Percentiles rank a stretch among this genome's conserved stretches.
phyloP scores from a whole-genome alignment of 2,329 filamentous ascomycete species.

The Fusarium humuli region DNA sequence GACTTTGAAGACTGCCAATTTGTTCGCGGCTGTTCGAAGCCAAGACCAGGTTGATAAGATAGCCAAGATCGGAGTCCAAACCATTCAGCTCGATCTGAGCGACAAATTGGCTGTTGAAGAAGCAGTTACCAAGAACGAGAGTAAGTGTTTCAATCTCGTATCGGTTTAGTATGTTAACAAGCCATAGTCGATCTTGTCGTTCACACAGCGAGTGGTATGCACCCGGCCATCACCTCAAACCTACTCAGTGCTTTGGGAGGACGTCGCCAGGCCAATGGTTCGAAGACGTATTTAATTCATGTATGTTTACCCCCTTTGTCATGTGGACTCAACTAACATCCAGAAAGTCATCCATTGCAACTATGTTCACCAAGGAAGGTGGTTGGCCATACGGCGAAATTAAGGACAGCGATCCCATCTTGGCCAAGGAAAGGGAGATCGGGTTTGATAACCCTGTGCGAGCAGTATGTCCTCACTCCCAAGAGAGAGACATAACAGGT shows the following conservation, averaged over 20 bases:
- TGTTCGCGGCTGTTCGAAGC: slow-evolving; percentile 51
- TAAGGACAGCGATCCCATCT: slow-evolving; percentile 48
- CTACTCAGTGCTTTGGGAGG: slow-evolving; percentile 52
- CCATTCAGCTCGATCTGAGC: slow-evolving; percentile 49
- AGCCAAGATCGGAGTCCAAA: slow-evolving; percentile 47
- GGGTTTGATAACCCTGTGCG: slow-evolving; percentile 45
- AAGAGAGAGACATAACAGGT: fast-evolving
- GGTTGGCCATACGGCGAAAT: slow-evolving; percentile 50
- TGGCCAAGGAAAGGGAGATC: slow-evolving; percentile 48
- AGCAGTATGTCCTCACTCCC: slow-evolving; percentile 23
- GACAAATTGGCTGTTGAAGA: slow-evolving; percentile 45
- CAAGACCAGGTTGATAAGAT: slow-evolving; percentile 50
- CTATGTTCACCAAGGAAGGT: slow-evolving; percentile 44
- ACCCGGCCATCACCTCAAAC: slow-evolving; percentile 41
- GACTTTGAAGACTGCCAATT: slow-evolving; percentile 37
- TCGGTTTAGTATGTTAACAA: background rate
- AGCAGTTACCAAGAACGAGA: slow-evolving; percentile 41
- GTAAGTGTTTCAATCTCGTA: slow-evolving; percentile 23
- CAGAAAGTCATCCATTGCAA: slow-evolving; percentile 46
- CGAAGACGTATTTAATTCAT: slow-evolving; percentile 51
- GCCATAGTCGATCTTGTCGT: slow-evolving; percentile 54
- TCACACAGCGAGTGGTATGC: slow-evolving; percentile 51
- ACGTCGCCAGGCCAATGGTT: slow-evolving; percentile 42
- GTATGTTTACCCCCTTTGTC: slow-evolving; percentile 27
- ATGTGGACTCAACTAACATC: background rate